These are phyloP conservation scores for Arachnomyces sp. DNA, from an alignment of 2,329 filamentous ascomycete species.

Conservation along the genomic window DNA sequence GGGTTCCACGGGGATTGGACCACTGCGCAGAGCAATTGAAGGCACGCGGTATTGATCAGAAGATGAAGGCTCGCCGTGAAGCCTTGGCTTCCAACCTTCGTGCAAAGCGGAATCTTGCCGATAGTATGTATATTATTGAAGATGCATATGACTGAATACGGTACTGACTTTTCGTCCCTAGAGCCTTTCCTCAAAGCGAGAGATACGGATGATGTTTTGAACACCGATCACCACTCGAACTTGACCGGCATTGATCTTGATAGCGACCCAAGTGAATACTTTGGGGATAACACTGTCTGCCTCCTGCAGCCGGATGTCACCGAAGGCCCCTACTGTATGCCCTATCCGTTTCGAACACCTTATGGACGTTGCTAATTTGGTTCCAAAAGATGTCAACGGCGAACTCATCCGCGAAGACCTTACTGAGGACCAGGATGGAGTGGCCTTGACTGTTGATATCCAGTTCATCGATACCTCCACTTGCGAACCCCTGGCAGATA, in stretches of 20 bases:
- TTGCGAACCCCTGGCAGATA: conserved; percentile 29
- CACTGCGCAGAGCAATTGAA: conserved; percentile 40
- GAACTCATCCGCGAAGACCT: conserved; percentile 32
- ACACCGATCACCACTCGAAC: conserved; percentile 26
- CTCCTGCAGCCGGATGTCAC: conserved; percentile 42
- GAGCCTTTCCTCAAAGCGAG: conserved; percentile 14
- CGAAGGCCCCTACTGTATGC: conserved; percentile 25
- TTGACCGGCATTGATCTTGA: conserved; percentile 4
- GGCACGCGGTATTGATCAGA: conserved; percentile 34
- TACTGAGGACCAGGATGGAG: conserved; percentile 26
- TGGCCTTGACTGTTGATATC: conserved; percentile 32
- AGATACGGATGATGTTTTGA: conserved; percentile 22
- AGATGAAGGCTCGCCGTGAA: conserved; percentile 35
- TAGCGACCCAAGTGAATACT: conserved; percentile 5
- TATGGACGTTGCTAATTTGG: conserved; percentile 1
- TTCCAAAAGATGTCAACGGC: conserved; percentile 41
- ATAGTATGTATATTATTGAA: conserved; percentile 5
- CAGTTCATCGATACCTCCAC: conserved; percentile 34
- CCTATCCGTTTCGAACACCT: not conserved
- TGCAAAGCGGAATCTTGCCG: conserved; percentile 23
- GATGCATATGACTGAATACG: not conserved
- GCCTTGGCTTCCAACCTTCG: conserved; percentile 32
- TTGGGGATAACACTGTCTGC: conserved; percentile 27
- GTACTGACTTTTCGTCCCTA: not conserved
- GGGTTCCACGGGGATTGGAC: conserved; percentile 29